Evolutionary conservation across 495 filamentous ascomycete genomes (phyloP), one percentile per base, ranked within the genome.

Genomic region (Bryoglossum gracile): DNA sequence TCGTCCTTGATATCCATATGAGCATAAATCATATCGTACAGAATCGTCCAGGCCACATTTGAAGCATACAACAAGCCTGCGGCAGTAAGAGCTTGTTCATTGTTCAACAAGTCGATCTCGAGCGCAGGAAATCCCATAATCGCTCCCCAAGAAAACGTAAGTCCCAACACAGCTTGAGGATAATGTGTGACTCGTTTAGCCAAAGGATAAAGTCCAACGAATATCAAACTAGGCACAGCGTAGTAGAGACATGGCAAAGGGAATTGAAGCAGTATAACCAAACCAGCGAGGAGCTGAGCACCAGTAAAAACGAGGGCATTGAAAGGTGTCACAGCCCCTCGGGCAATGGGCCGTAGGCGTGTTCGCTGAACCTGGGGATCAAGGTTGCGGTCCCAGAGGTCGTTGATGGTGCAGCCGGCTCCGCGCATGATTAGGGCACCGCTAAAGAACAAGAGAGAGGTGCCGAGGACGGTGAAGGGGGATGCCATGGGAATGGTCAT

Each of bases 1-100:
- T 98, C 92, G 57, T 98, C 92, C 60, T 84, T 86, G 63, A 98
- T 90, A 54, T 98, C 92, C 84, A 96, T 95, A 67, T 96, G 90
- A 25, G 94, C 92, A 67, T 98, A 98, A 16, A 98, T 94, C 83
- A 95, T 96, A 67, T 98, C 92, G 59, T 98, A 98, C 48, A 96
- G 62, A 34, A 97, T 78, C 8, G 92, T 95, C 92, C 92, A 98
- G 0, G 89, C 81, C 21, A 95, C 71, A 59, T 91, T 95, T 53
- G 86, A 91, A 13, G 77, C 68, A 65, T 97, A 97, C 34, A 98
- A 69, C 22, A 81, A 75, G 2, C 72, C 80, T 8, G 89, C 85
- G 0, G 85, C 78, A 33, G 74, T 67, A 51, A 86, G 62, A 13
- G 87, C 81, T 21, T 77, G 62, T 17, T 63, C 64, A 51, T 94